Base-by-base conservation (phyloP, 176 grass and related monocot genomes). In the Tillandsia leiboldiana region DNA sequence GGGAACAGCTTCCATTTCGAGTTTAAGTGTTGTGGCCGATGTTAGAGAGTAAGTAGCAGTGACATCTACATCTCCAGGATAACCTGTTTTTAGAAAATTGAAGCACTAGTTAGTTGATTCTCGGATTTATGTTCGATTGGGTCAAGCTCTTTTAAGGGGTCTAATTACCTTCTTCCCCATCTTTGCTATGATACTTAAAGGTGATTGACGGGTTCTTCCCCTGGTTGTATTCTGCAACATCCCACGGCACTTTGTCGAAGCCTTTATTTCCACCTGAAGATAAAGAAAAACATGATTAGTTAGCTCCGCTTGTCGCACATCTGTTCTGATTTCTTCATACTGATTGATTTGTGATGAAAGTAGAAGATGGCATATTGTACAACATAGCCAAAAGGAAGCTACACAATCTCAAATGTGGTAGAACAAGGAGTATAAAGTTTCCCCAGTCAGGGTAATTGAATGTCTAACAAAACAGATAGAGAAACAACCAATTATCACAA, bases 181-280 rank as follows among this genome's bases (percentile, higher is more conserved):
- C 86, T 66, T 87, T 92, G 62, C 81, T 92, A 48, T 77, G 79
- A 54, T 97, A 90, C 24, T 87, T 79, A 24, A 92, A 92, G 50
- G 84, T 90, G 66, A 97, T 72, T 83, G 84, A 85, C 72, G 93
- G 86, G 65, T 63, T 84, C 69, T 90, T 18, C 23, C 82, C 82
- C 59, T 83, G 81, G 26, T 70, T 97, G n/a, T 65, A 81, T 23
- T 90, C 83, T 51, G 78, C 47, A 14, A 83, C 79, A 77, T 87
- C 89, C 89, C 93, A 92, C 23, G 92, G 29, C 24, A 92, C 81
- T 62, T 97, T 92, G 80, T 97, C 86, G 70, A 87, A 97, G 13
- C 93, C 89, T 61, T 77, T 97, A 77, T 86, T 68, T 2, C 86
- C 83, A 69, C 93, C 86, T 97, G 73, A 20, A 68, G 12, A 12